Conservation (phyloP, 2,329 filamentous ascomycete genomes). For the Pseudogymnoascus sp. region DNA sequence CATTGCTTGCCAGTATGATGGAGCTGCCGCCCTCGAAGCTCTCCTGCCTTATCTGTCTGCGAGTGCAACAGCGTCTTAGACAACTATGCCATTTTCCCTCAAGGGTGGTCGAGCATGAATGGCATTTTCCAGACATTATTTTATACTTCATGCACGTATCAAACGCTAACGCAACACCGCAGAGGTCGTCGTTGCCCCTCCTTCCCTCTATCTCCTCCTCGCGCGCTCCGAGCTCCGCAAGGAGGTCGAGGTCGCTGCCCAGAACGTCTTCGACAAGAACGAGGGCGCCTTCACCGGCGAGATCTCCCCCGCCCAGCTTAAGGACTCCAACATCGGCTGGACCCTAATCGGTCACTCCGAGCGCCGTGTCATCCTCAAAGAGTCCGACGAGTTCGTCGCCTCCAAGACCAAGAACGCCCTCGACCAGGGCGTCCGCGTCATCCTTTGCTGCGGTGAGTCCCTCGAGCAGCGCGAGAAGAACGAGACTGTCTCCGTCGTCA, state of each 20-base stretch:
- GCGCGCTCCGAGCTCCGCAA: constrained; percentile 70
- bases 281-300: constrained; percentile 97
- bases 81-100: neutral
- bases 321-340: constrained; percentile 85
- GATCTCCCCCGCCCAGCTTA: constrained; percentile 85
- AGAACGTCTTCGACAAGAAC: constrained; percentile 97
- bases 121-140: neutral
- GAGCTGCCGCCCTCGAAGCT: neutral
- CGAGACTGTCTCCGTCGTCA: constrained; percentile 81
- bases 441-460: constrained; percentile 96
- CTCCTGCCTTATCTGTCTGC: neutral
- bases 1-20: neutral
- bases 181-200: constrained; percentile 95
- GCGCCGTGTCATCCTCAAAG: constrained; percentile 80
- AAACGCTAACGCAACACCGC: neutral
- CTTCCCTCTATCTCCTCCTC: constrained; percentile 81
- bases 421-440: constrained; percentile 79
- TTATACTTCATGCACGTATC: neutral
- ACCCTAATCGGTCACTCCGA: constrained; percentile 90
- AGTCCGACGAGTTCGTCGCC: constrained; percentile 78
- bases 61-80: neutral
- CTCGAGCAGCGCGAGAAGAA: constrained; percentile 82
- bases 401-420: constrained; percentile 91
- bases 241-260: constrained; percentile 78
- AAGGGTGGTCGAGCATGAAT: neutral